Percentiles rank a stretch among this genome's conserved stretches.
Evolutionary conservation across 257 asterid species (phyloP).

Genomic region (Ilex asprella): DNA sequence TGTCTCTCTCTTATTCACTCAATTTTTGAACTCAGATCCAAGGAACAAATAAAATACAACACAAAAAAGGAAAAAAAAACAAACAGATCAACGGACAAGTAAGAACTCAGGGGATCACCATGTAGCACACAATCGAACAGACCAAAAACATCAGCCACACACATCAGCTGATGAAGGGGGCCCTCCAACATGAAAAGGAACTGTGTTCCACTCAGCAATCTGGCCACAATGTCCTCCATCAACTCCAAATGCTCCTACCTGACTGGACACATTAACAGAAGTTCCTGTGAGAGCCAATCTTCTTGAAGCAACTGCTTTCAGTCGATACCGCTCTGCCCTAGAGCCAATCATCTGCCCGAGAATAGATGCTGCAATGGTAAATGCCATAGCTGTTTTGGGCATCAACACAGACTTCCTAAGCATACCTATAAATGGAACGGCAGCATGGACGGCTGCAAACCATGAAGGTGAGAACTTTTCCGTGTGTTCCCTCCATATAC

Average conservation of each 20-base stretch:
- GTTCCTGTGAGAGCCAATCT: conserved; percentile 21
- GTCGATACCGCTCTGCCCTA: conserved; percentile 76
- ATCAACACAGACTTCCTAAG: conserved; percentile 78
- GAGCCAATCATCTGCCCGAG: conserved; percentile 91
- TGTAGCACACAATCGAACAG: conserved; percentile 1
- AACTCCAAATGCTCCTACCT: conserved; percentile 17
- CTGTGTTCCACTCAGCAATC: conserved; percentile 28
- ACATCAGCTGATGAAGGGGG: conserved; percentile 18
- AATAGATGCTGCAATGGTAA: conserved; percentile 84
- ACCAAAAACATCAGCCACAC: conserved; percentile 16
- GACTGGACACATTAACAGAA: conserved; percentile 16
- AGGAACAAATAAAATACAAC: neutral
- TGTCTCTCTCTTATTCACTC: neutral
- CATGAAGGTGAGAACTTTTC: conserved; percentile 78
- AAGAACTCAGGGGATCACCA: neutral
- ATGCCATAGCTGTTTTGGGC: conserved; percentile 94
- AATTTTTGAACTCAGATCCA: neutral
- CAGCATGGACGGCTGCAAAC: conserved; percentile 92
- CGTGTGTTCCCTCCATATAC: conserved; percentile 94
- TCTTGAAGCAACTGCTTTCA: conserved; percentile 41
- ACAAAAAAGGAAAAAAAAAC: neutral
- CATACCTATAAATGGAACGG: conserved; percentile 88
- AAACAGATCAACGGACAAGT: neutral
- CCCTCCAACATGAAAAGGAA: conserved; percentile 16
- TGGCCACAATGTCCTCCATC: conserved; percentile 27